Evolutionary conservation across 2,329 filamentous ascomycete genomes (phyloP), one percentile per base, ranked within the genome.

Genomic region (Sporothrix dimorphospora): DNA sequence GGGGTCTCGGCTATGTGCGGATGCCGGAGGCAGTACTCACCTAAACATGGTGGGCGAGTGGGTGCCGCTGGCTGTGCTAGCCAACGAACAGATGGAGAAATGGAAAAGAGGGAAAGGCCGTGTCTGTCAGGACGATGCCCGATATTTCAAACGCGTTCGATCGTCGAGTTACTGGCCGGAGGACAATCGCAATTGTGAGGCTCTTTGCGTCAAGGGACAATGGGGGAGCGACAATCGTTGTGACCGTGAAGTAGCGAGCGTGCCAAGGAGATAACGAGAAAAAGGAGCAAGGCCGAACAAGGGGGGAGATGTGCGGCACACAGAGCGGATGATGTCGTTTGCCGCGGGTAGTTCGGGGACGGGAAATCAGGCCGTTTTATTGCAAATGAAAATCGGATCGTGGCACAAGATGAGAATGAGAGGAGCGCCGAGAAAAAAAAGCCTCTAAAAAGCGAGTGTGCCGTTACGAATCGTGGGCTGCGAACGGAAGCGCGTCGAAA

Each of bases 11-110:
- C 57, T 53, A 45, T 45, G 16, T 19, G 51, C 67, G 38, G 38
- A 19, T 69, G 38, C 11, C n/a, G 14, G n/a, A 7, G 38, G 38
- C 67, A 19, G 67, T 30, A 69, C 72, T 71, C 69, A 73, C 72
- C 42, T 69, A 65, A 73, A 61, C 72, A 71, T 71, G 69, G 21
- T n/a, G 27, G 72, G 69, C 63, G 38, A 65, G 21, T 16, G 34
- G n/a, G n/a, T 30, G 38, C 4, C 63, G 69, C 30, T 47, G 72
- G 72, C 65, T 16, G 40, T 16, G 47, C 38, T 49, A 38, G 69
- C 53, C 69, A 65, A 73, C 68, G 38, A 49, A 59, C 38, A 27
- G n/a, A 70, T 5, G 38, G 21, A 14, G n/a, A 53, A 51, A 51
- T 34, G 30, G 45, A 21, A 38, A 40, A 47, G 34, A 65, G 42